Evolutionary conservation across 352 stramenopile genomes (phyloP).

Genomic region (Pelagophyceae sp.): DNA sequence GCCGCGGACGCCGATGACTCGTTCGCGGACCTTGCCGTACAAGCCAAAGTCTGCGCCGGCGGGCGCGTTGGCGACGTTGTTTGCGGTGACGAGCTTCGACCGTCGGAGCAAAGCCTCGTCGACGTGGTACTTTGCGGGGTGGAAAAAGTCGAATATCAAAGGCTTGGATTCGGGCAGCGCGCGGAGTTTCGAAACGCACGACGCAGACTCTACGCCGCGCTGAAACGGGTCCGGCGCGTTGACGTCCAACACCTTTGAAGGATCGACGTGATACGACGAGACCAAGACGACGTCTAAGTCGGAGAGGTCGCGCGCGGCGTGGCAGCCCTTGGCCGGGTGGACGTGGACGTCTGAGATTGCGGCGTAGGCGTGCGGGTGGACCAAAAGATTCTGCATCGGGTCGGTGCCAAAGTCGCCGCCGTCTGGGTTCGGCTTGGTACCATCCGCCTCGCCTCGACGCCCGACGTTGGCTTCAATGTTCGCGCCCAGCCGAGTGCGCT

Average conservation of each 20-base stretch:
- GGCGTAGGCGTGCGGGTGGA: slow-evolving; percentile 8
- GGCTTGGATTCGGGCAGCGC: not conserved
- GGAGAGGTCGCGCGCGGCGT: not conserved
- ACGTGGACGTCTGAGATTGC: slow-evolving; percentile 2
- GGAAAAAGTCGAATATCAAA: not conserved
- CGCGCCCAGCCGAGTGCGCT: not conserved
- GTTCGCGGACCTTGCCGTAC: not conserved
- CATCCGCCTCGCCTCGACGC: not conserved
- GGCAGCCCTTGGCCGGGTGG: slow-evolving; percentile 1
- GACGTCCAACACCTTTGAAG: not conserved
- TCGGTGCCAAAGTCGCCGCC: slow-evolving; percentile 3
- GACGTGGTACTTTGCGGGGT: not conserved
- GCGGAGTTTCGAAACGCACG: not conserved
- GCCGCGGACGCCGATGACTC: slow-evolving; percentile 14
- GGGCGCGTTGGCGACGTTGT: slow-evolving; percentile 7
- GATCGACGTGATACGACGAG: not conserved
- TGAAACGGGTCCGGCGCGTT: not conserved
- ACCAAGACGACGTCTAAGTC: not conserved
- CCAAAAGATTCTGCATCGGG: not conserved
- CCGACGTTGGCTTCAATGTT: not conserved
- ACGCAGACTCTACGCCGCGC: not conserved
- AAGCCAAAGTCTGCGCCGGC: not conserved
- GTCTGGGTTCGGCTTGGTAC: slow-evolving; percentile 6
- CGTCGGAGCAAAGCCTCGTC: not conserved
- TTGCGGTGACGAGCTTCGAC: not conserved